Percentiles rank a stretch among this genome's conserved stretches.
phyloP scores from a whole-genome alignment of 1,139 yeast genomes.

The Saccharomyces uvarum region DNA sequence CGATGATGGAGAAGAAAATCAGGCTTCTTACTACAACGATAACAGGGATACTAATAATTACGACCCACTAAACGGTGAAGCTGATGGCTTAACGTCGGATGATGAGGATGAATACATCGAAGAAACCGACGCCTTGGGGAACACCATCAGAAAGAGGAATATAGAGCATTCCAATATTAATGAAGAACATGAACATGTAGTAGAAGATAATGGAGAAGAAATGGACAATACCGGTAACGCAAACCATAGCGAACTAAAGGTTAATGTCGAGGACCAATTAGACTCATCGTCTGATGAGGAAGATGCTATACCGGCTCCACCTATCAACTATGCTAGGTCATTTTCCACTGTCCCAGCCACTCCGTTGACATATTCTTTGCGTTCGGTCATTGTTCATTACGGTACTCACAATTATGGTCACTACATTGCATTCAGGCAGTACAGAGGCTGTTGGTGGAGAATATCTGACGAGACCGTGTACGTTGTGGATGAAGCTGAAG shows the following conservation, averaged over 20 bases:
- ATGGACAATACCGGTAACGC: slow-evolving; percentile 8
- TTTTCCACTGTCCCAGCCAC: slow-evolving; percentile 32
- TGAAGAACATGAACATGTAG: slow-evolving; percentile 9
- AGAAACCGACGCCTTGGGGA: slow-evolving; percentile 27
- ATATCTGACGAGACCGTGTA: slow-evolving; percentile 84
- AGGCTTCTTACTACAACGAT: slow-evolving; percentile 4
- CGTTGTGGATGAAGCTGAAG: slow-evolving; percentile 72
- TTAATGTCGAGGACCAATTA: slow-evolving; percentile 1
- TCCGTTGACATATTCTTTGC: slow-evolving; percentile 54
- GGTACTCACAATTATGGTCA: slow-evolving; percentile 96
- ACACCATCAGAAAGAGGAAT: slow-evolving; percentile 19
- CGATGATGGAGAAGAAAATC: slow-evolving; percentile 8
- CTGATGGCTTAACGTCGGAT: slow-evolving; percentile 13
- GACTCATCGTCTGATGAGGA: slow-evolving; percentile 10
- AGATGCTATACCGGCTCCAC: slow-evolving; percentile 5
- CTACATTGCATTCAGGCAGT: slow-evolving; percentile 76
- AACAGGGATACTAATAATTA: slow-evolving; percentile 20
- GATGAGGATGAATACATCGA: slow-evolving; percentile 22
- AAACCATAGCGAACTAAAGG: slow-evolving; percentile 12
- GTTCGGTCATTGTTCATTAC: slow-evolving; percentile 82
- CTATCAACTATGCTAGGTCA: slow-evolving; percentile 10
- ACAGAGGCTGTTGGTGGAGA: slow-evolving; percentile 88
- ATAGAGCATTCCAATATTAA: slow-evolving; percentile 8
- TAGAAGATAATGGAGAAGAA: slow-evolving; percentile 8
- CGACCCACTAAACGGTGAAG: slow-evolving; percentile 27